Evolutionary conservation across 495 filamentous ascomycete species (phyloP).

Genomic region (Chaetomium fimeti): DNA sequence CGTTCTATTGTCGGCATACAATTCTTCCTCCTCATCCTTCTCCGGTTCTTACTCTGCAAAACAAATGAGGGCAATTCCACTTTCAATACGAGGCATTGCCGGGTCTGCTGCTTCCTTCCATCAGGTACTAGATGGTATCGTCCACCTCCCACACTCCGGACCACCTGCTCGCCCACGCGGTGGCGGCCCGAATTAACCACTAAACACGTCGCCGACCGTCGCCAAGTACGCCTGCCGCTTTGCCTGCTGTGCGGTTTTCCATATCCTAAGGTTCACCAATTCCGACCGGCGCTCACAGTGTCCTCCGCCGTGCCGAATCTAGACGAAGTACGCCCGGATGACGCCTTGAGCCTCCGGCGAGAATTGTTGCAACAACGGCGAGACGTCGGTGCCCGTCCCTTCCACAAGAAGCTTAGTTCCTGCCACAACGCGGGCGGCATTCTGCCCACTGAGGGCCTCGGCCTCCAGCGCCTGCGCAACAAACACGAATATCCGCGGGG

Average conservation of each 20-base stretch:
- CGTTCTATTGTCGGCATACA: not conserved
- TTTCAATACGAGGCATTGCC: not conserved
- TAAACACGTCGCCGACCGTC: not conserved
- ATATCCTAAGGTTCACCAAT: conserved; percentile 6
- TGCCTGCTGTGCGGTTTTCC: conserved; percentile 6
- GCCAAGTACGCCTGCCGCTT: conserved; percentile 12
- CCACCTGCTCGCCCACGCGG: not conserved
- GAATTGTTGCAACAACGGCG: conserved; percentile 65
- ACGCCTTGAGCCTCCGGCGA: conserved; percentile 72
- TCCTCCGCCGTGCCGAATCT: conserved; percentile 17
- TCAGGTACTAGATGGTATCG: conserved; percentile 5
- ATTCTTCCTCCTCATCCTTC: not conserved
- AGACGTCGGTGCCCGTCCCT: conserved; percentile 65
- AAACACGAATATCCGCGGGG: conserved; percentile 74
- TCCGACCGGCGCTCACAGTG: not conserved
- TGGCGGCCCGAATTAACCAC: not conserved
- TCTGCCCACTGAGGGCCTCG: conserved; percentile 83
- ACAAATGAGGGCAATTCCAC: not conserved
- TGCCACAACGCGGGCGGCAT: conserved; percentile 65
- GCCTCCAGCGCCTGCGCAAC: conserved; percentile 86
- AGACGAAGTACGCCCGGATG: conserved; percentile 70
- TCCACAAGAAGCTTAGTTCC: conserved; percentile 72
- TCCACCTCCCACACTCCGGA: not conserved
- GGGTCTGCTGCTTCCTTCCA: not conserved
- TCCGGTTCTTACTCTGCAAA: conserved; percentile 6